Base-by-base conservation (phyloP, 768 basidiomycete species). In the Lactarius deliciosus region DNA sequence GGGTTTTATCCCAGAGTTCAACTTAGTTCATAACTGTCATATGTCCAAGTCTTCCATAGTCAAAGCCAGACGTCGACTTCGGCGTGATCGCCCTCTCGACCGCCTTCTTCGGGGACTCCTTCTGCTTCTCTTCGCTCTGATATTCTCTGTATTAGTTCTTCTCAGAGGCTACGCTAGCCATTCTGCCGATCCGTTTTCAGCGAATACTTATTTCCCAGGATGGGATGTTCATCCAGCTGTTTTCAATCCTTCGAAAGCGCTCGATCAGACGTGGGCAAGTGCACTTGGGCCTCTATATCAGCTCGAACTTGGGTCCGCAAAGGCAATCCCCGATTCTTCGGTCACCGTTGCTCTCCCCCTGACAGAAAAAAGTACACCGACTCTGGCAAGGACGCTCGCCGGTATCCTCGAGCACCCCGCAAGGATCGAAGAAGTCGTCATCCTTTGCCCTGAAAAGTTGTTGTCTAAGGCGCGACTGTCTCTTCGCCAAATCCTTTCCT, bases 381-480 rank as follows among this genome's bases (percentile, higher is more conserved):
- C 36, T 53, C 57, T 68, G 10, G 54, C 60, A 18, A 20, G 18
- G 41, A 63, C 57, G 11, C 41, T 69, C 54, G 6, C 47, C 25
- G 50, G 25, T 32, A 50, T 69, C 30, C 59, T 58, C 36, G 45
- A 45, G 57, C 32, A 41, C 63, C 47, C 58, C 45, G 55, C 62
- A 20, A 20, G 16, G 10, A 50, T 69, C 16, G 40, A 53, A 53
- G 70, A 70, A 50, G 36, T 70, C 47, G 25, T 62, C 28, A 57
- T 70, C 1, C 38, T 70, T 57, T 70, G 70, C 25, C 70, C 70
- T 4, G 64, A 69, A 54, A 15, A n/a, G 11, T 56, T 70, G 28
- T 36, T 70, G 40, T 69, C 68, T 10, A 30, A 13, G 13, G 68
- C 50, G 16, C 68, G 70, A 34, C 50, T 45, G 50, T 40, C 59